Evolutionary conservation across 805 yeast genomes (phyloP).

Genomic region (Candida sanyiensis): DNA sequence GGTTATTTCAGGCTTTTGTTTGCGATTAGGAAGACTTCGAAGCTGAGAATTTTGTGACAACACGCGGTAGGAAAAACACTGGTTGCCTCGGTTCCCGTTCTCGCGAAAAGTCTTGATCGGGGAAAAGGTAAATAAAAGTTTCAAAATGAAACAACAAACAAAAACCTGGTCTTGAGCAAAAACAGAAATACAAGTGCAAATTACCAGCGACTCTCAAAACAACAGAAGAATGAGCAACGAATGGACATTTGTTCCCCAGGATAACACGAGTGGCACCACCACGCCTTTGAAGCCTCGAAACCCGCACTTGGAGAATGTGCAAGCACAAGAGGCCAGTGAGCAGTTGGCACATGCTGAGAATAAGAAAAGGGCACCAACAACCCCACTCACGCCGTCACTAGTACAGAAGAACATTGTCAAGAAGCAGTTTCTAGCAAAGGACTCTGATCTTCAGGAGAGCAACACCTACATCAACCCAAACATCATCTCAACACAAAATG

Average conservation of each 20-base stretch:
- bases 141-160: background rate
- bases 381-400: conserved; percentile 26
- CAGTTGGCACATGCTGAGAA: conserved; percentile 5
- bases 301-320: conserved; percentile 15
- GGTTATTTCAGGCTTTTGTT: too few relatives aligned
- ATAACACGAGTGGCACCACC: conserved; percentile 9
- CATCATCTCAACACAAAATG: conserved; percentile 1
- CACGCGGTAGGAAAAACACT: too few relatives aligned
- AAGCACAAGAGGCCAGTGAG: conserved; percentile 4
- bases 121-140: conserved; percentile 14
- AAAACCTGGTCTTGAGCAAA: too few relatives aligned
- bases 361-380: conserved; percentile 25
- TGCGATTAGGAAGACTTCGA: too few relatives aligned
- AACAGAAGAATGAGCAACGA: conserved; percentile 5
- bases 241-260: conserved; percentile 14
- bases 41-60: too few relatives aligned
- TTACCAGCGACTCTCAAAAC: background rate
- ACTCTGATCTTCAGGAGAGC: background rate
- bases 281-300: conserved; percentile 21
- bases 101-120: conserved; percentile 5
- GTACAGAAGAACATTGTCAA: conserved; percentile 21
- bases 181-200: background rate
- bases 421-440: conserved; percentile 11
- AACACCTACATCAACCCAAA: background rate
- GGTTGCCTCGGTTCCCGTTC: background rate